Conservation (phyloP, 768 basidiomycete species). For the Phallus indusiatus region DNA sequence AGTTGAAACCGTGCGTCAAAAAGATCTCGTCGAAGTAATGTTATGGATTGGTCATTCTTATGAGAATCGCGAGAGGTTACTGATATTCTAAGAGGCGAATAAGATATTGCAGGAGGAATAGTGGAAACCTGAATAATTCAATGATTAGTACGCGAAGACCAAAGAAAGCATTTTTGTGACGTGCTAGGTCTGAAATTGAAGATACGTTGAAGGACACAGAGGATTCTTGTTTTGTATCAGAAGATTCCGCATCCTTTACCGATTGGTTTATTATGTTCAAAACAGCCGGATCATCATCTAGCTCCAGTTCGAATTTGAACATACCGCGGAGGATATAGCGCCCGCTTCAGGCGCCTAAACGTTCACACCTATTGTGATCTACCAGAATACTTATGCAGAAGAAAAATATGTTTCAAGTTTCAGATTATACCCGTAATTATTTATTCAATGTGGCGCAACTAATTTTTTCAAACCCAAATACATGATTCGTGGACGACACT, state of each 20-base stretch:
- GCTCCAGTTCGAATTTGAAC: slow-evolving; percentile 50
- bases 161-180: neutral
- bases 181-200: slow-evolving; percentile 22
- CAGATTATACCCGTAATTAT: too few species aligned
- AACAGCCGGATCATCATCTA: slow-evolving; percentile 20
- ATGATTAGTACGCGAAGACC: slow-evolving; percentile 23
- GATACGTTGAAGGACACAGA: slow-evolving; percentile 21
- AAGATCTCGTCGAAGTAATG: slow-evolving; percentile 71
- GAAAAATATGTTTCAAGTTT: too few species aligned
- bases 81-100: slow-evolving; percentile 58
- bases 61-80: slow-evolving; percentile 21
- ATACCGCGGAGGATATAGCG: slow-evolving; percentile 23
- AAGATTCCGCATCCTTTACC: neutral
- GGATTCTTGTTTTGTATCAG: neutral
- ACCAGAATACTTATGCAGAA: too few species aligned
- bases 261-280: neutral
- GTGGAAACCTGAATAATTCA: slow-evolving; percentile 43
- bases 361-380: too few species aligned
- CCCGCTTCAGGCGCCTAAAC: too few species aligned
- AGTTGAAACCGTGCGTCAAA: slow-evolving; percentile 96
- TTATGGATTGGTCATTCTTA: slow-evolving; percentile 8
- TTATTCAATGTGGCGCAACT: too few species aligned
- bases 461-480: too few species aligned
- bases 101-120: slow-evolving; percentile 69
- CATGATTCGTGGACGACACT: too few species aligned